phyloP scores from a whole-genome alignment of 2,329 filamentous ascomycete genomes.

The Trichoderma polysporum region DNA sequence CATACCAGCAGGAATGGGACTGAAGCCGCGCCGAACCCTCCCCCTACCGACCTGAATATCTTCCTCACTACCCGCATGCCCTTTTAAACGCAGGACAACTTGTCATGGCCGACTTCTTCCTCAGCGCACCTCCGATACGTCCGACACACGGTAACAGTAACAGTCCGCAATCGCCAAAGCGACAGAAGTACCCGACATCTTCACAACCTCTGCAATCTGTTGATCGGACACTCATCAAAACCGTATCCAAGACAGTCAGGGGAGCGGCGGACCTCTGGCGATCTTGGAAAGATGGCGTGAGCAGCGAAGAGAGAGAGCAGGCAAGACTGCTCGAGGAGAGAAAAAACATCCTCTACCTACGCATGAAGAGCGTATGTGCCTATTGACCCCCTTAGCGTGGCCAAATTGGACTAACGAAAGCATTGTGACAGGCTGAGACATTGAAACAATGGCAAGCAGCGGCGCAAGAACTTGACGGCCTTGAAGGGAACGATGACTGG shows the following conservation, averaged over 20 bases:
- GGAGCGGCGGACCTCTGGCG: constrained; percentile 43
- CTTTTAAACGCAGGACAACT: neutral
- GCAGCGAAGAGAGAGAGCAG: constrained; percentile 49
- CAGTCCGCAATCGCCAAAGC: constrained; percentile 20
- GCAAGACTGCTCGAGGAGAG: constrained; percentile 53
- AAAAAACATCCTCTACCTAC: constrained; percentile 61
- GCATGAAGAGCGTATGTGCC: constrained; percentile 61
- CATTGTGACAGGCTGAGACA: constrained; percentile 58
- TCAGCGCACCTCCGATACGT: constrained; percentile 28
- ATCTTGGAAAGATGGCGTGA: constrained; percentile 55
- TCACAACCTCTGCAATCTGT: neutral
- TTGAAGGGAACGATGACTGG: constrained; percentile 82
- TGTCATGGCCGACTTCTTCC: constrained; percentile 32
- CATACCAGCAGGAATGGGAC: constrained; percentile 4
- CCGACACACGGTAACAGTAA: constrained; percentile 28
- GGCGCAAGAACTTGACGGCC: constrained; percentile 71
- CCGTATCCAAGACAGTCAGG: constrained; percentile 37
- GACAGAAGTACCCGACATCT: constrained; percentile 25
- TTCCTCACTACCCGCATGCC: neutral
- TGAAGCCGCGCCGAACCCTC: constrained; percentile 3
- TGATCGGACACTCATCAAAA: constrained; percentile 25
- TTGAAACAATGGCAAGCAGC: constrained; percentile 72
- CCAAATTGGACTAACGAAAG: neutral
- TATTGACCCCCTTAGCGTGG: neutral
- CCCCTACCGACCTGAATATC: constrained; percentile 5